Evolutionary conservation across 2,329 filamentous ascomycete species (phyloP).

Genomic region (Fusarium continuum): DNA sequence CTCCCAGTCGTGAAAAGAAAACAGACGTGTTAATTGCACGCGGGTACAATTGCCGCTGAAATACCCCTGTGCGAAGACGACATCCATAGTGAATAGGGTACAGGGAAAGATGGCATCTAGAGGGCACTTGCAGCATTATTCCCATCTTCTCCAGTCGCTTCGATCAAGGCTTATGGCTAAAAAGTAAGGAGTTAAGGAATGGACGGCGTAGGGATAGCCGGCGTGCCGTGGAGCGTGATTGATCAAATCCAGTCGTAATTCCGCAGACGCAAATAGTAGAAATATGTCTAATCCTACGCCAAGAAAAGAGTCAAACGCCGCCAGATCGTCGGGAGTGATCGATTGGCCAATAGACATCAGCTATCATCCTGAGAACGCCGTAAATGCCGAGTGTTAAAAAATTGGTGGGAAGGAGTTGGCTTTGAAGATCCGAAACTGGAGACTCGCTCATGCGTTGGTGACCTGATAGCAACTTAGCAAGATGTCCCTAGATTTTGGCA

Average conservation of each 20-base stretch:
- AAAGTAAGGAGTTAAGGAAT: constrained; percentile 49
- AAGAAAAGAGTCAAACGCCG: constrained; percentile 50
- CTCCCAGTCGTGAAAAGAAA: constrained; percentile 37
- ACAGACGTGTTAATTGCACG: constrained; percentile 37
- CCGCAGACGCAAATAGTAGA: constrained; percentile 41
- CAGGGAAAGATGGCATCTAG: constrained; percentile 10
- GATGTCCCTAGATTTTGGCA: not conserved
- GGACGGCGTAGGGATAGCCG: constrained; percentile 51
- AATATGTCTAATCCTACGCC: constrained; percentile 51
- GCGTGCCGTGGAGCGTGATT: constrained; percentile 40
- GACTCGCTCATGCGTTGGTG: constrained; percentile 63
- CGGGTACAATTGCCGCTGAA: constrained; percentile 24
- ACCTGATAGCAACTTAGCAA: constrained; percentile 53
- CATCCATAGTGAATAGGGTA: not conserved
- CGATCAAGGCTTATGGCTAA: constrained; percentile 41
- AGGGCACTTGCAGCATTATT: constrained; percentile 25
- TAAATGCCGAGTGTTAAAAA: constrained; percentile 50
- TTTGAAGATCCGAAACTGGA: constrained; percentile 18
- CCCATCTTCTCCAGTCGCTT: constrained; percentile 41
- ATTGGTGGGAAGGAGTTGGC: constrained; percentile 5
- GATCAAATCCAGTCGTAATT: constrained; percentile 46
- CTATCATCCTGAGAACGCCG: constrained; percentile 55
- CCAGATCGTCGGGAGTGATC: constrained; percentile 46
- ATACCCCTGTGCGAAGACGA: constrained; percentile 13
- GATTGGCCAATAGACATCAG: constrained; percentile 51